These are phyloP conservation scores for Hirschioporus abietinus DNA, from an alignment of 768 basidiomycete genomes.

Conservation along the genomic window DNA sequence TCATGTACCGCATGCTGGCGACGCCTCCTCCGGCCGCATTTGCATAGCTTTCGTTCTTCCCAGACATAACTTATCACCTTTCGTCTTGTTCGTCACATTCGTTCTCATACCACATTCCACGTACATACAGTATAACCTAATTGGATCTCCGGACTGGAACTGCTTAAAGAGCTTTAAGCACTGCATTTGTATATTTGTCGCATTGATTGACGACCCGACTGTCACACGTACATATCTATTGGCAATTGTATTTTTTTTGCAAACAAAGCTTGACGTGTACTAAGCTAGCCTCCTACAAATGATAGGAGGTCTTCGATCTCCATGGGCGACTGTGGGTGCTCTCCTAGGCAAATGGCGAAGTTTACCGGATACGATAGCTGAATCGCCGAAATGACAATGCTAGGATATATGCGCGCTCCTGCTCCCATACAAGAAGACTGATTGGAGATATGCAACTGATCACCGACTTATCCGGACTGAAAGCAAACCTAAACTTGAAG, in stretches of 20 bases:
- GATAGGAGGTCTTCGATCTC: not conserved
- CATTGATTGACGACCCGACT: not conserved
- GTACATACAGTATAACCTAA: not conserved
- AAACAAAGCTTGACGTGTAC: not conserved
- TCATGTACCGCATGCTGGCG: not conserved
- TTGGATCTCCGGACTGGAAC: not conserved
- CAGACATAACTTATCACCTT: not conserved
- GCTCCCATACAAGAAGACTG: not conserved
- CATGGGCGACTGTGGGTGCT: not conserved
- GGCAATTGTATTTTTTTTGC: not conserved
- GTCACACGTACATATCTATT: not conserved
- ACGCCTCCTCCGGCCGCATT: not conserved
- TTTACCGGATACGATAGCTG: not conserved
- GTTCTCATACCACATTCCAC: not conserved
- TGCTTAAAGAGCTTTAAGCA: not conserved
- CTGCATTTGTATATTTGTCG: not conserved
- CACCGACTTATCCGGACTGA: not conserved
- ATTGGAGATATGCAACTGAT: too few species aligned
- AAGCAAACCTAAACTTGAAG: not conserved
- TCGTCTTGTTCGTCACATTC: not conserved
- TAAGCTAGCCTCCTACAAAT: not conserved
- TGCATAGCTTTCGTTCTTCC: not conserved
- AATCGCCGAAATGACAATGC: not conserved
- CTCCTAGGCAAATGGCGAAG: not conserved
- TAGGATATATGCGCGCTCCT: not conserved